A percentile compares a stretch with the other conserved stretches of the same genome.
Conservation (phyloP, 768 basidiomycete species). For the Tricholoma terreum region DNA sequence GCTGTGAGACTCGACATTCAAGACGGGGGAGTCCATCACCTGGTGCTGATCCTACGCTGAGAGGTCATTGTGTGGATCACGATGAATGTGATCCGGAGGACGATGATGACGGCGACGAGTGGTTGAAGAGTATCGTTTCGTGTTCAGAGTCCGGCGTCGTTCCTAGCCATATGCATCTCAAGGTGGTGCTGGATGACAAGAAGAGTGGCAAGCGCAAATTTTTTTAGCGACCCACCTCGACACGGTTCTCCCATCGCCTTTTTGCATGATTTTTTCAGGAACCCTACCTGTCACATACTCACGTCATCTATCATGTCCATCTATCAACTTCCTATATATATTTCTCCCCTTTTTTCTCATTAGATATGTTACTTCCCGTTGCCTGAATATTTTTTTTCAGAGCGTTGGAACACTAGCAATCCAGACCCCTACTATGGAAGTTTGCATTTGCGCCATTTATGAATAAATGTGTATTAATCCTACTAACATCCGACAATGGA, state of each 20-base stretch:
- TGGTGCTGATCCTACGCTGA: conserved; percentile 35
- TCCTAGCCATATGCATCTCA: conserved; percentile 67
- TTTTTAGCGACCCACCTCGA: conserved; percentile 43
- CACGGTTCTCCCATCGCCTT: conserved; percentile 3
- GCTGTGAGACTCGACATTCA: conserved; percentile 46
- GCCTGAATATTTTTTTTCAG: conserved; percentile 1
- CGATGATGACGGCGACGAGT: conserved; percentile 82
- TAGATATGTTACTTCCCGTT: conserved; percentile 6
- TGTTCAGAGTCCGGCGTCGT: conserved; percentile 52
- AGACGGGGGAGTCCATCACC: not conserved
- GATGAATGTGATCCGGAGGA: conserved; percentile 62
- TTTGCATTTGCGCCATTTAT: not conserved
- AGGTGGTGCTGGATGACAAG: conserved; percentile 75
- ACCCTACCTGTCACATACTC: not conserved
- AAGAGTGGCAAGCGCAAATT: conserved; percentile 67
- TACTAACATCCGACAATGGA: conserved; percentile 1
- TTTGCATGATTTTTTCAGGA: conserved; percentile 2
- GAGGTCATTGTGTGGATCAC: conserved; percentile 58
- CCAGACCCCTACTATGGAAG: conserved; percentile 3
- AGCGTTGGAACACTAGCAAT: not conserved
- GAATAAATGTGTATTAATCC: not conserved
- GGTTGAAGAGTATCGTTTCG: conserved; percentile 72
- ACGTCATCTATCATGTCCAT: conserved; percentile 2
- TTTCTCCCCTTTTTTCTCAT: conserved; percentile 2
- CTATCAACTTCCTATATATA: not conserved